A percentile compares a stretch with the other conserved stretches of the same genome.
These are phyloP conservation scores for Xylaria curta DNA, from an alignment of 495 filamentous ascomycete genomes.

Conservation along the genomic window DNA sequence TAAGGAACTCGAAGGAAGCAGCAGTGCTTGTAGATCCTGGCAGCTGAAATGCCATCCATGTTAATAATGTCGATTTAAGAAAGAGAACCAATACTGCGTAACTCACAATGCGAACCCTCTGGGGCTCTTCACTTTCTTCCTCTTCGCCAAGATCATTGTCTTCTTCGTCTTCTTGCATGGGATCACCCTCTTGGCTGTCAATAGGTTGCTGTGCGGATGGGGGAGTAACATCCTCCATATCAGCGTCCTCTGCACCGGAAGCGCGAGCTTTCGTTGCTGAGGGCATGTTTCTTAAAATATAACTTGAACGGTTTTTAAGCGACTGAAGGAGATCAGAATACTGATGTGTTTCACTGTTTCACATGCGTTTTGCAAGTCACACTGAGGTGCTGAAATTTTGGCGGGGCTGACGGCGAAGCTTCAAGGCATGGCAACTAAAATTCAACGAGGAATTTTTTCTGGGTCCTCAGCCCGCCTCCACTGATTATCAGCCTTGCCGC, in stretches of 20 bases:
- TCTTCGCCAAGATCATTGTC: slow-evolving; percentile 42
- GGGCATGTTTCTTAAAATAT: slow-evolving; percentile 36
- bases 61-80: slow-evolving; percentile 20
- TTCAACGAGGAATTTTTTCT: slow-evolving; percentile 14
- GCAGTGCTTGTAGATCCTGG: slow-evolving; percentile 74
- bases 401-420: slow-evolving; percentile 19
- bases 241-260: slow-evolving; percentile 42
- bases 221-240: slow-evolving; percentile 60
- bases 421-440: slow-evolving; percentile 11
- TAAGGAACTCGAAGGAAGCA: slow-evolving; percentile 80
- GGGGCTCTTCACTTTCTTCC: slow-evolving; percentile 54
- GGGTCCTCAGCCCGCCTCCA: slow-evolving; percentile 7
- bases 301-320: neutral
- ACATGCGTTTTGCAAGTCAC: neutral
- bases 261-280: slow-evolving; percentile 40
- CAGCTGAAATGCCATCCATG: slow-evolving; percentile 53
- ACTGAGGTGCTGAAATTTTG: slow-evolving; percentile 13
- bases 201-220: slow-evolving; percentile 39
- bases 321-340: neutral
- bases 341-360: neutral
- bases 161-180: slow-evolving; percentile 49
- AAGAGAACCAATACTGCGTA: neutral
- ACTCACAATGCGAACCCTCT: slow-evolving; percentile 64
- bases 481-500: neutral
- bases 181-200: slow-evolving; percentile 44